Evolutionary conservation across 2,329 filamentous ascomycete species (phyloP).

Genomic region (Westerdykella aurantiaca): DNA sequence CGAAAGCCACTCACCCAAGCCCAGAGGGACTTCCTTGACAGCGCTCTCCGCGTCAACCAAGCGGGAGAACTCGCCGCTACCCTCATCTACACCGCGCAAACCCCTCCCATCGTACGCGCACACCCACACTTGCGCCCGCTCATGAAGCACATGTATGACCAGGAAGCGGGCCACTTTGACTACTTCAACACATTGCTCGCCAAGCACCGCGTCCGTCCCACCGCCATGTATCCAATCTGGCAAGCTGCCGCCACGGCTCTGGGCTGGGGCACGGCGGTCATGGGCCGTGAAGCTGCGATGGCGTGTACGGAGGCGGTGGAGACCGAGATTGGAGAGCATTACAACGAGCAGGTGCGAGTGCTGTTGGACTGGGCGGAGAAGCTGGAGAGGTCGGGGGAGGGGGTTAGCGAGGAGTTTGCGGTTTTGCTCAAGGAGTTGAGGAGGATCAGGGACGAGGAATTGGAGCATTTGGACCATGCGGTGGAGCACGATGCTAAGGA

Average conservation of each 20-base stretch:
- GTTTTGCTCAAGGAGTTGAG: conserved; percentile 68
- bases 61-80: conserved; percentile 95
- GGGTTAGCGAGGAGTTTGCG: conserved; percentile 70
- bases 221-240: conserved; percentile 90
- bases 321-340: conserved; percentile 94
- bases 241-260: conserved; percentile 69
- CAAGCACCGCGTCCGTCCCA: conserved; percentile 84
- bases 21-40: conserved; percentile 36
- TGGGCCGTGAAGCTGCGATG: conserved; percentile 95
- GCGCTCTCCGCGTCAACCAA: conserved; percentile 81
- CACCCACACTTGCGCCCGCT: conserved; percentile 84
- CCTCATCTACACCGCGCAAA: conserved; percentile 88
- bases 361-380: conserved; percentile 74
- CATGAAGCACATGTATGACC: conserved; percentile 98
- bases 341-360: conserved; percentile 82
- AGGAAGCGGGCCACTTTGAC: conserved; percentile 79
- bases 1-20: conserved; percentile 20
- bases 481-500: conserved; percentile 89
- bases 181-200: conserved; percentile 81
- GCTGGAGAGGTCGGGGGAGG: conserved; percentile 72
- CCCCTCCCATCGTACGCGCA: conserved; percentile 67
- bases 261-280: conserved; percentile 81
- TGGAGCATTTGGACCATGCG: conserved; percentile 94
- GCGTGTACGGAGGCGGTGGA: conserved; percentile 97
- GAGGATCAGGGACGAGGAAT: conserved; percentile 85